Evolutionary conservation across 2,329 filamentous ascomycete genomes (phyloP), one percentile per base, ranked within the genome.

Genomic region (Monosporascus cannonballus): DNA sequence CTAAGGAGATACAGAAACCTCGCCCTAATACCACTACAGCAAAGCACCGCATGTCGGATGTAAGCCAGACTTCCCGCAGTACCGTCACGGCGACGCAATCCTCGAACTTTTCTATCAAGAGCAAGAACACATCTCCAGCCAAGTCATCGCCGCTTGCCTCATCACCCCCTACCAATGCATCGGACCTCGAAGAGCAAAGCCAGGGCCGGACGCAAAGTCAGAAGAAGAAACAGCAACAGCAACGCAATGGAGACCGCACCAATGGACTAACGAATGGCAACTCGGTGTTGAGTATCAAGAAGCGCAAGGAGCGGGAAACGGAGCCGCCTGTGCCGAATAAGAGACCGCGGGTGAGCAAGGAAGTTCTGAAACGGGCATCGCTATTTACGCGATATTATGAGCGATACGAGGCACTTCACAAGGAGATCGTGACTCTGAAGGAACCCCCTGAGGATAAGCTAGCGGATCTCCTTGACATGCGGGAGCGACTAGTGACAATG

Each of bases 81-180:
- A 65, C 65, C 17, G 56, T 56, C 39, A 59, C 58, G 7, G 59
- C 62, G 42, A 71, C 71, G 20, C 64, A 61, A 25, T 71, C 71
- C 2, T 73, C 76, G 6, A 69, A 66, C 8, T 61, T 69, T 30
- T 74, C 75, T 1, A 66, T 71, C 53, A 78, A 74, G 64, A 72
- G 69, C 63, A 80, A 80, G 66, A 73, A 76, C 56, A 84, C 77
- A 0, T 84, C 81, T 6, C 81, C 81, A 0, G 73, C 74, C 49
- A 86, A 86, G 64, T 85, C 83, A 2, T 86, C 83, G 9, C 83
- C 83, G 4, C 71, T 86, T 18, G 82, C 82, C n/a, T 82, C 81
- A 1, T 85, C 83, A 6, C 81, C 83, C 14, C 83, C 83, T 0
- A 85, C 83, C 7, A 86, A 85, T 56, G 83, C 81, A 1, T 85